These are phyloP conservation scores for Xylaria sp. DNA, from an alignment of 2,329 filamentous ascomycete species.

Conservation along the genomic window DNA sequence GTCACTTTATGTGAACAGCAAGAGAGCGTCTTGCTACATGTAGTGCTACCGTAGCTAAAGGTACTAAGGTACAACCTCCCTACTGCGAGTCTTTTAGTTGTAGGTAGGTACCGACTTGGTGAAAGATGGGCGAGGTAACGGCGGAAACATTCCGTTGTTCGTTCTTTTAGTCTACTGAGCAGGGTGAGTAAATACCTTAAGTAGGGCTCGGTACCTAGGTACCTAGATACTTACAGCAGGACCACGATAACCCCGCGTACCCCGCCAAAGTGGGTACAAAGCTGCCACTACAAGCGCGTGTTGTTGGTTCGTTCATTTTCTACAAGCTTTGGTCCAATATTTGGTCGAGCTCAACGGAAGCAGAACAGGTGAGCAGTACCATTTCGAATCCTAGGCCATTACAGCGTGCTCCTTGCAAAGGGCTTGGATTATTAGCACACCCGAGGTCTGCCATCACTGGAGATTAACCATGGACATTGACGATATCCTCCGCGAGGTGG, in stretches of 20 bases:
- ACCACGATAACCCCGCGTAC: background rate
- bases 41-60: too few species aligned
- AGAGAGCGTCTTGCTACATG: too few species aligned
- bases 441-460: background rate
- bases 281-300: background rate
- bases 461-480: slow-evolving; percentile 71
- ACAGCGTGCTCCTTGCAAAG: too few species aligned
- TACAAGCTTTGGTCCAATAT: background rate
- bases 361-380: too few species aligned
- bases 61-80: background rate
- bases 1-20: background rate
- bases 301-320: too few species aligned
- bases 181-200: too few species aligned
- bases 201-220: background rate
- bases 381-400: too few species aligned
- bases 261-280: slow-evolving; percentile 6
- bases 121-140: background rate
- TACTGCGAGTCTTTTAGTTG: background rate
- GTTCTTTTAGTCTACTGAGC: background rate
- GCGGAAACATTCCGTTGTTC: slow-evolving; percentile 10
- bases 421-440: too few species aligned
- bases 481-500: slow-evolving; percentile 77
- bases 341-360: too few species aligned
- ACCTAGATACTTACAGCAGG: background rate
- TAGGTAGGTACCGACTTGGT: too few species aligned